phyloP scores from a whole-genome alignment of 352 stramenopile genomes.

The Phytophthora syringae region DNA sequence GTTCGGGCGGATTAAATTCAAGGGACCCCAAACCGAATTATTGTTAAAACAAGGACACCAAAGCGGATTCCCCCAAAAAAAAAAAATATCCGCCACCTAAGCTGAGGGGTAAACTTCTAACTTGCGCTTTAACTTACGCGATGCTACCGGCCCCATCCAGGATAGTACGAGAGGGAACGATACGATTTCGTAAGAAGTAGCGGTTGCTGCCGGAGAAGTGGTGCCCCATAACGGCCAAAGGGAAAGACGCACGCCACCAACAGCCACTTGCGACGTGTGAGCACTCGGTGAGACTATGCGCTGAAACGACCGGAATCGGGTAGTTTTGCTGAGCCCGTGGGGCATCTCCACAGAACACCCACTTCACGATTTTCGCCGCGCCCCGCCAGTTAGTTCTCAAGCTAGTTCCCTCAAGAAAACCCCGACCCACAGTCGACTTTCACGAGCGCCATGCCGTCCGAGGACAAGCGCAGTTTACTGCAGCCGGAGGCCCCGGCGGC shows the following conservation, averaged over 20 bases:
- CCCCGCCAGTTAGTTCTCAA: not conserved
- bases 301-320: not conserved
- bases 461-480: constrained; percentile 35
- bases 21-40: too few species aligned
- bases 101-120: too few species aligned
- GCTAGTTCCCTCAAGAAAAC: not conserved
- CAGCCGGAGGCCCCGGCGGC: constrained; percentile 33
- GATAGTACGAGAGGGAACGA: too few species aligned
- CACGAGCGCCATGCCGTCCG: constrained; percentile 19
- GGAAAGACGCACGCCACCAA: not conserved
- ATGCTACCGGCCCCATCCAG: too few species aligned
- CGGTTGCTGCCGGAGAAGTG: not conserved
- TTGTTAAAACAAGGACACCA: too few species aligned
- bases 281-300: not conserved
- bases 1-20: too few species aligned
- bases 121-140: too few species aligned
- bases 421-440: not conserved
- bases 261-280: not conserved
- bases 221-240: not conserved
- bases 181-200: too few species aligned
- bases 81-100: too few species aligned
- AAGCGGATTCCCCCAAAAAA: too few species aligned
- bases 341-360: not conserved
- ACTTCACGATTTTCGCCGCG: not conserved
- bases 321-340: not conserved